phyloP scores from a whole-genome alignment of 306 rosid genomes.

The Lithocarpus polystachyus region DNA sequence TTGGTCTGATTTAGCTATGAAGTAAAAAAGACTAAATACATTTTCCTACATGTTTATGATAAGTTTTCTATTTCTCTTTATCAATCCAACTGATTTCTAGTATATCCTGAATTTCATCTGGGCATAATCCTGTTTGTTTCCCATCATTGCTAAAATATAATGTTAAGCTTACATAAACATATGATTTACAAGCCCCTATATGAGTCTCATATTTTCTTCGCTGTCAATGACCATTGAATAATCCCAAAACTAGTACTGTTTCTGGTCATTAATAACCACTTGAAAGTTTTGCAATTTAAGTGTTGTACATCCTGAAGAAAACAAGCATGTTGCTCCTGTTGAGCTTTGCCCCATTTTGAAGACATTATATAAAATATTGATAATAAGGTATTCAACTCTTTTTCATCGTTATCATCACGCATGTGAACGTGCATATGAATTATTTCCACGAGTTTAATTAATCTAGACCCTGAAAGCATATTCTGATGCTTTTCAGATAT shows the following conservation, averaged over 20 bases:
- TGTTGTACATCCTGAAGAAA: slow-evolving; percentile 69
- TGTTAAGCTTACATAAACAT: background rate
- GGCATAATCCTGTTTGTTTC: background rate
- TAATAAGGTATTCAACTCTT: slow-evolving; percentile 45
- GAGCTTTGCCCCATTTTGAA: slow-evolving; percentile 91
- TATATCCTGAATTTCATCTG: background rate
- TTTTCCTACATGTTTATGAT: background rate
- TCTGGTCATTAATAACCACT: background rate
- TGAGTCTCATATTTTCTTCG: background rate
- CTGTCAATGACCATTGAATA: background rate
- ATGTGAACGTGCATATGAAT: background rate
- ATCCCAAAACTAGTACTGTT: background rate
- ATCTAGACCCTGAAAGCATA: too few species aligned
- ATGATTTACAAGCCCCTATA: background rate
- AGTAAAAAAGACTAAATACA: background rate
- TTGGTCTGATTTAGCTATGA: background rate
- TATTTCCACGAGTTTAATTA: background rate
- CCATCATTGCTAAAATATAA: background rate
- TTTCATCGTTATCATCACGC: background rate
- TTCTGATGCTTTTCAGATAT: background rate
- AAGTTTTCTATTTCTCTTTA: background rate
- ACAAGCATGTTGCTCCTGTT: slow-evolving; percentile 75
- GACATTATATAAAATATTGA: slow-evolving; percentile 68
- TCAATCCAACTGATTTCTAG: background rate
- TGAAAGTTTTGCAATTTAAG: slow-evolving; percentile 29